These are phyloP conservation scores for Trichoderma sp. DNA, from an alignment of 2,329 filamentous ascomycete species.

Conservation along the genomic window DNA sequence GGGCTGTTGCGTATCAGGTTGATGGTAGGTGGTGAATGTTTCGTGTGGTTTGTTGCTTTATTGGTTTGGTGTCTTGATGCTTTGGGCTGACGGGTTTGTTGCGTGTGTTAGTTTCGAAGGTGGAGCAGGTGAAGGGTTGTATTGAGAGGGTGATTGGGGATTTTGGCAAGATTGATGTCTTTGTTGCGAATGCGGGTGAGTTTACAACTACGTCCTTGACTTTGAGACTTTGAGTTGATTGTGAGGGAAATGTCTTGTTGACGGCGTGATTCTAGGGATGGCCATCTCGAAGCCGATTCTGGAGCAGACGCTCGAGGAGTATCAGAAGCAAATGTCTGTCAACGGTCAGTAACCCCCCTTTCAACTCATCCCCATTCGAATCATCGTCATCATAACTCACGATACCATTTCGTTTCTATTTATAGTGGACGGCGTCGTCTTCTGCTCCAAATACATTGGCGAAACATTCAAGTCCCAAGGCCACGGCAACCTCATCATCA, in stretches of 20 bases:
- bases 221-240: too few relatives aligned
- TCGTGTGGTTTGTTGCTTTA: too few relatives aligned
- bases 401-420: background rate
- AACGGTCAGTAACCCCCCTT: background rate
- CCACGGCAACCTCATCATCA: constrained; percentile 17
- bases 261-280: background rate
- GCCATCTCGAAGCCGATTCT: constrained; percentile 11
- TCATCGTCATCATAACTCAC: too few relatives aligned
- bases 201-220: background rate
- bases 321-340: constrained; percentile 18
- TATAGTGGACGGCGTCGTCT: constrained; percentile 17
- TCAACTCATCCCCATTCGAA: too few relatives aligned
- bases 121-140: background rate
- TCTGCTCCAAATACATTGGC: constrained; percentile 12
- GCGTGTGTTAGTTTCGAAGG: background rate
- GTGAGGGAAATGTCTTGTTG: background rate
- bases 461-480: background rate
- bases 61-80: background rate
- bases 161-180: constrained; percentile 18
- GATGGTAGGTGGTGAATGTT: background rate
- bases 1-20: constrained; percentile 8
- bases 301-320: constrained; percentile 14
- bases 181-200: constrained; percentile 20
- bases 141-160: constrained; percentile 1
- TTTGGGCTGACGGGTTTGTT: too few relatives aligned